phyloP scores from a whole-genome alignment of 495 filamentous ascomycete genomes.

The Penicillium crystallinum region DNA sequence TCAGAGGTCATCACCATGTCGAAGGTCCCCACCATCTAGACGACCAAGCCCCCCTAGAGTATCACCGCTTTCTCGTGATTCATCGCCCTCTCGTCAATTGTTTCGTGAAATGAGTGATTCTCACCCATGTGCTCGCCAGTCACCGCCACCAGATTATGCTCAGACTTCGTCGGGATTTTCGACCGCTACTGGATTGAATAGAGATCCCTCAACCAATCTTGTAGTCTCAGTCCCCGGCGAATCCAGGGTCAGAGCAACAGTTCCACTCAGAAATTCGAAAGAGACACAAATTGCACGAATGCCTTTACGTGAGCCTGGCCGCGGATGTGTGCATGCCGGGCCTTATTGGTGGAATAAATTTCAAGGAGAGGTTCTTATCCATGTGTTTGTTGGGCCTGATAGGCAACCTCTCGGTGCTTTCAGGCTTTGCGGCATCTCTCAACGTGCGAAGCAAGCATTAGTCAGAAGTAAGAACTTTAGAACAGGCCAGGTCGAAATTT shows the following conservation, averaged over 20 bases:
- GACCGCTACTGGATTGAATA: neutral
- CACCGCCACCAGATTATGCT: neutral
- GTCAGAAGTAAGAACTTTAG: neutral
- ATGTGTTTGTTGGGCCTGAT: conserved; percentile 34
- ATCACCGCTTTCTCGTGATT: neutral
- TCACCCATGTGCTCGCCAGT: neutral
- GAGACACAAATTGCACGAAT: neutral
- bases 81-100: neutral
- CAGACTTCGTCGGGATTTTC: neutral
- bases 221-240: neutral
- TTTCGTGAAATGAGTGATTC: neutral
- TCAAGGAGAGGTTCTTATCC: conserved; percentile 18
- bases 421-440: conserved; percentile 33
- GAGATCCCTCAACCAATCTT: neutral
- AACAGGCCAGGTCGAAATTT: conserved; percentile 21
- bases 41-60: neutral
- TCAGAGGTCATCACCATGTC: neutral
- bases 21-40: neutral
- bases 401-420: conserved; percentile 31
- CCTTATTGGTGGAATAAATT: conserved; percentile 13
- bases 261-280: neutral
- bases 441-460: conserved; percentile 16
- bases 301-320: neutral
- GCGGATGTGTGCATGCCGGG: neutral
- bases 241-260: neutral